Base-by-base conservation (phyloP, 257 asterid species). In the Solanum peruvianum region DNA sequence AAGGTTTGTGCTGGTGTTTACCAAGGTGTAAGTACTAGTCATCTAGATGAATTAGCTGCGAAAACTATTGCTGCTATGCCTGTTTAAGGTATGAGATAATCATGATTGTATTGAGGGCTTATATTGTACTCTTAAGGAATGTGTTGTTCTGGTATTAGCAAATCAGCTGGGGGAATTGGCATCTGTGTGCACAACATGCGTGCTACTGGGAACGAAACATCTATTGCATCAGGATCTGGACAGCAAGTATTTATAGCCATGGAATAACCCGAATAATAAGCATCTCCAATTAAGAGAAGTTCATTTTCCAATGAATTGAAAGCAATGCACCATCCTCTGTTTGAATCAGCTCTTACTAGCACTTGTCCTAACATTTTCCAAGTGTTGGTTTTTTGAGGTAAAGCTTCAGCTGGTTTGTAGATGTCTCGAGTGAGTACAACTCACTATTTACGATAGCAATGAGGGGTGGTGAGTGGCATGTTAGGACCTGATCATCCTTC, bases 131-230 rank as follows among this genome's bases (percentile, higher is more conserved):
- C 2, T 29, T 67, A 95, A 94, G 91, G 99, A 97, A 91, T 96
- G 99, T 91, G 99, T 33, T 33, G 35, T 33, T 33, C 99, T 91
- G 98, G 90, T 88, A 97, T 97, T 89, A 97, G 99, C 93, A 96
- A 97, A 88, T 96, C 98, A 80, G 99, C 99, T 83, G 99, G 99
- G n/a, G 99, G 99, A 78, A 97, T 97, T 88, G 99, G 99, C 4
- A 31, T 31, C 35, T 31, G 35, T 31, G 35, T 93, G 78, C 99
- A 97, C 86, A 96, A 96, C 87, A 96, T 97, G 69, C 98, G 98
- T 89, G 96, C 98, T 80, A 96, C 98, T 52, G 98, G 99, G 88
- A 97, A 97, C 90, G 99, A 98, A 77, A 91, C 93, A 76, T 86
- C 86, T n/a, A 70, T 84, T 20, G 88, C 91, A 72, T 91, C 93